A percentile compares a stretch with the other conserved stretches of the same genome.
Conservation (phyloP, 352 stramenopile genomes). For the Phytophthora cactorum region DNA sequence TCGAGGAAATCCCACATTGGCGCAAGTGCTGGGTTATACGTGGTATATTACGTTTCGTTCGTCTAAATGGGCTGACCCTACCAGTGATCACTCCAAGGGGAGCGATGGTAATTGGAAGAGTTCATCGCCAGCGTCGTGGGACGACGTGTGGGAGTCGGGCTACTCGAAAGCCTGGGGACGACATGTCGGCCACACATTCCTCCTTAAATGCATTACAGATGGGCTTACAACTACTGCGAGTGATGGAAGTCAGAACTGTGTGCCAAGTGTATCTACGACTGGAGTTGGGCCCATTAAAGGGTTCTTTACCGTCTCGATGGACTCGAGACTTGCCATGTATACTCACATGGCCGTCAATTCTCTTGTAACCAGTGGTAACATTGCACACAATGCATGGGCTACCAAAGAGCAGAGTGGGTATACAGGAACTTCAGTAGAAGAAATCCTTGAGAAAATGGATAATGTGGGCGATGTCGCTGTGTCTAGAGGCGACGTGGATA, state of each 20-base stretch:
- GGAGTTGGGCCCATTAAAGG: slow-evolving; percentile 91
- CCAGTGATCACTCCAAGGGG: slow-evolving; percentile 78
- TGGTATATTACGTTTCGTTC: slow-evolving; percentile 96
- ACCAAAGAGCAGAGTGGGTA: slow-evolving; percentile 87
- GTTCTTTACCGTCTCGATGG: slow-evolving; percentile 90
- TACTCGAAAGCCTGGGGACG: slow-evolving; percentile 97
- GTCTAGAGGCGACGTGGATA: slow-evolving; percentile 84
- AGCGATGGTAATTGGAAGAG: slow-evolving; percentile 95
- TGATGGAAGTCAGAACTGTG: slow-evolving; percentile 62
- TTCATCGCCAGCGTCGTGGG: slow-evolving; percentile 59
- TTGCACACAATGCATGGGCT: slow-evolving; percentile 94
- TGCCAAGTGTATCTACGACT: slow-evolving; percentile 18
- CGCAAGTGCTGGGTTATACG: slow-evolving; percentile 87
- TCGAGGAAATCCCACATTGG: slow-evolving; percentile 49
- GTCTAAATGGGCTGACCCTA: slow-evolving; percentile 93
- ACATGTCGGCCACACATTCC: slow-evolving; percentile 92
- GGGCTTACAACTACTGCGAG: slow-evolving; percentile 67
- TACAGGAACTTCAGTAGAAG: slow-evolving; percentile 94
- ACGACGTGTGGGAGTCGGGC: slow-evolving; percentile 92
- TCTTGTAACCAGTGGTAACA: slow-evolving; percentile 75
- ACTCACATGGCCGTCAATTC: slow-evolving; percentile 75
- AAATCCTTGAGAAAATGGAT: slow-evolving; percentile 94
- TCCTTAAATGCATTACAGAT: slow-evolving; percentile 64
- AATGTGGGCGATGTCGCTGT: slow-evolving; percentile 96
- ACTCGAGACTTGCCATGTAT: slow-evolving; percentile 59